Conservation (phyloP, 129 eudicot species). For the Artemisia argyi region DNA sequence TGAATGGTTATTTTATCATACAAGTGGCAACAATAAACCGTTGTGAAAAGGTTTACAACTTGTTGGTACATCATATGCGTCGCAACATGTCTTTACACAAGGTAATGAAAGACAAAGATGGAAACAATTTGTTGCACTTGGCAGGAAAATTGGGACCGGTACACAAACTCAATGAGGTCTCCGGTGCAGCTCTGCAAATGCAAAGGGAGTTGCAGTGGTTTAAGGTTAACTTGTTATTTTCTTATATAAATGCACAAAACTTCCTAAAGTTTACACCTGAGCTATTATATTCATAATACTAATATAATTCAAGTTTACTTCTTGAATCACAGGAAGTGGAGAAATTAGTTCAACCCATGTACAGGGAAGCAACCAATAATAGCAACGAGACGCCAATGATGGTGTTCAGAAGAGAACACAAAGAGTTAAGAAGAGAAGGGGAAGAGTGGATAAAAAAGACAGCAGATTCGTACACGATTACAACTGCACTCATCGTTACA, state of each 20-base stretch:
- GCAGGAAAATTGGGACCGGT: too few species aligned
- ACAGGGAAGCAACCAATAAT: neutral
- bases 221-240: too few species aligned
- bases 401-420: constrained; percentile 29
- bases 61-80: constrained; percentile 16
- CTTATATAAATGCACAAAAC: too few species aligned
- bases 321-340: constrained; percentile 5
- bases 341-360: neutral
- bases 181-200: too few species aligned
- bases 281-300: too few species aligned
- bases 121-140: too few species aligned
- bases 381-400: constrained; percentile 20
- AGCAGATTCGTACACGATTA: constrained; percentile 23
- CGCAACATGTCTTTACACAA: neutral
- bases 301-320: too few species aligned
- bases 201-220: too few species aligned
- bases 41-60: constrained; percentile 29
- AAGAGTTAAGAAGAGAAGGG: constrained; percentile 20
- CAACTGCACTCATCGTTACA: constrained; percentile 28
- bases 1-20: neutral
- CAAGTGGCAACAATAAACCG: constrained; percentile 27
- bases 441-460: constrained; percentile 38
- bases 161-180: too few species aligned
- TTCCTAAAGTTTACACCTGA: too few species aligned
- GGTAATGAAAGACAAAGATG: too few species aligned